phyloP scores from a whole-genome alignment of 2,329 filamentous ascomycete genomes.

The Drechslerella coelobrocha region DNA sequence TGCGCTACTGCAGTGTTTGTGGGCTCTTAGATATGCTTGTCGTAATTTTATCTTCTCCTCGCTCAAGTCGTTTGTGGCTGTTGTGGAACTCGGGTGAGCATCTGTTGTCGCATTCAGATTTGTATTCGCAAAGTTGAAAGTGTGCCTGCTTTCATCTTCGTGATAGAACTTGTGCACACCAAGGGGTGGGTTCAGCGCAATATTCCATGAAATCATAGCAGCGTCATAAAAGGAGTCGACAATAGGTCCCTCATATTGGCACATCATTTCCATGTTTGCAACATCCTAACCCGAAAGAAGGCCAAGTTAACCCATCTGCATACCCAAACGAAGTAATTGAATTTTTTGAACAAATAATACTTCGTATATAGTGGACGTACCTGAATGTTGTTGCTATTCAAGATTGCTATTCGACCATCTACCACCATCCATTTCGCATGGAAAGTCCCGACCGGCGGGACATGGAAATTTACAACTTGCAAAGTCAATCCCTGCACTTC shows the following conservation, averaged over 20 bases:
- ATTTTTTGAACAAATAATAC: constrained; percentile 37
- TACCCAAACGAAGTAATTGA: not conserved
- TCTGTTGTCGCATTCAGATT: too few species aligned
- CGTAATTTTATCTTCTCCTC: constrained; percentile 12
- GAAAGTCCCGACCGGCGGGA: constrained; percentile 74
- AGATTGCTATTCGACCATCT: constrained; percentile 72
- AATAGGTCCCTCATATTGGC: constrained; percentile 75
- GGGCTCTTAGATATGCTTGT: constrained; percentile 12
- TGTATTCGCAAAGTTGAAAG: constrained; percentile 36
- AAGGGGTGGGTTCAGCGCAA: constrained; percentile 66
- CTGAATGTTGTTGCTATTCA: constrained; percentile 80
- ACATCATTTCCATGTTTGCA: constrained; percentile 82
- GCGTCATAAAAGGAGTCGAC: constrained; percentile 79
- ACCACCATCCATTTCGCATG: constrained; percentile 80
- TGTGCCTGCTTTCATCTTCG: constrained; percentile 12
- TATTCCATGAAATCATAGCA: constrained; percentile 75
- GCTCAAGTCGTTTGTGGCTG: constrained; percentile 3
- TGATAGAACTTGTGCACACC: constrained; percentile 62
- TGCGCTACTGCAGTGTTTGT: constrained; percentile 3
- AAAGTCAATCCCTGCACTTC: constrained; percentile 76
- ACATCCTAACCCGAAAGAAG: constrained; percentile 66
- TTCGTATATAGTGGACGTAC: constrained; percentile 36
- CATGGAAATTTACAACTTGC: constrained; percentile 75
- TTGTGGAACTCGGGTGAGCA: constrained; percentile 22
- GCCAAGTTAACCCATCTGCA: constrained; percentile 49